Evolutionary conservation across 2,329 filamentous ascomycete genomes (phyloP), one percentile per base, ranked within the genome.

Genomic region (Xylariomycetidae sp.): DNA sequence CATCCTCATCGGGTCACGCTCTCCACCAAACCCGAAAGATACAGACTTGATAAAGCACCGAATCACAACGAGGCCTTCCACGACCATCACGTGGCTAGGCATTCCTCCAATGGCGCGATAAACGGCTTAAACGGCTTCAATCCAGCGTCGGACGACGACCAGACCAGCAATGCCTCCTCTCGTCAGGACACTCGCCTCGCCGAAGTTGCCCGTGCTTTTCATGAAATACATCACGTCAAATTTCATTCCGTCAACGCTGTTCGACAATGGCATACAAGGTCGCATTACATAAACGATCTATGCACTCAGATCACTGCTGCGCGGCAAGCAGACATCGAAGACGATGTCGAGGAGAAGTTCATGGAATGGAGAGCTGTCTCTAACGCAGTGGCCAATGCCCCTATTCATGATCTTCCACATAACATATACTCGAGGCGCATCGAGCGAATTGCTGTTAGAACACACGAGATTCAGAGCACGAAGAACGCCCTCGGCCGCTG

Each of bases 351-450:
- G 27, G 36, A 47, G 3, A 50, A 45, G 20, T 47, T 57, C 18
- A 26, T 47, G 19, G 30, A 34, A 11, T 57, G 54, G 54, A 50
- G 49, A 31, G 44, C 42, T 16, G 27, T 46, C 15, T 38, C 50
- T n/a, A 40, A 39, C 8, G 43, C 48, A 27, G 42, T 49, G 5
- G 40, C 49, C 18, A 31, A 40, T 8, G 37, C 45, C 22, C 36
- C 42, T 16, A 41, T 45, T 19, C 29, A 45, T 16, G 33, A 37
- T 10, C 36, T 51, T 12, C 51, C 46, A 22, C 34, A 45, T 9
- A 53, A 50, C 35, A 44, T 49, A 15, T 56, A 53, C 35, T 57
- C 54, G 10, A 54, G 51, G 33, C 49, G 53, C n/a, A 49, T 48
- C 14, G 51, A 55, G 31, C 45, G 35, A 25, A 49, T 56, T 23